phyloP scores from a whole-genome alignment of 768 basidiomycete species.

The Boletus patriciae region DNA sequence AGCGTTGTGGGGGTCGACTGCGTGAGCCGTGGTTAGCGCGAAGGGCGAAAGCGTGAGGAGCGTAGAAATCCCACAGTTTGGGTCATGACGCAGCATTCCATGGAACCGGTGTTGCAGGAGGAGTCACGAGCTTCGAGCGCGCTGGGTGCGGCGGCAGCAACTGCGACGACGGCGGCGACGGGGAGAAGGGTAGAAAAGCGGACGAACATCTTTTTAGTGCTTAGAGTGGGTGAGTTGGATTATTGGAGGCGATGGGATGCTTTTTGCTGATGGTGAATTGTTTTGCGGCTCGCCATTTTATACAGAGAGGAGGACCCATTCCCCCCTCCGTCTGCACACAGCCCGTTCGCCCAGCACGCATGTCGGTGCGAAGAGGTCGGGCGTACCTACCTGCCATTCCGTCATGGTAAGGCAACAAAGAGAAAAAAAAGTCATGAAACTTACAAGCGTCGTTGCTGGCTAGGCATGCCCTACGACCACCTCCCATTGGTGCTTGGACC shows the following conservation, averaged over 20 bases:
- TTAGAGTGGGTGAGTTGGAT: not conserved
- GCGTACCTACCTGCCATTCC: not conserved
- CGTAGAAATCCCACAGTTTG: not conserved
- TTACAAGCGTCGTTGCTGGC: not conserved
- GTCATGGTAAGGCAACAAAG: not conserved
- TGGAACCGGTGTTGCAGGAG: not conserved
- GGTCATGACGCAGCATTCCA: slow-evolving; percentile 9
- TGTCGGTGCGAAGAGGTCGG: not conserved
- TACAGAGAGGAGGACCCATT: not conserved
- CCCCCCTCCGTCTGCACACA: not conserved
- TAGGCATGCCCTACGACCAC: not conserved
- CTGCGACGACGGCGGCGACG: slow-evolving; percentile 8
- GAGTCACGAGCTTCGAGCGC: not conserved
- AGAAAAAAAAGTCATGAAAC: not conserved
- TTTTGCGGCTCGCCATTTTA: not conserved
- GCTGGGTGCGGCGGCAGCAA: slow-evolving; percentile 8
- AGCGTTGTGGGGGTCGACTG: not conserved
- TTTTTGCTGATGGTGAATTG: not conserved
- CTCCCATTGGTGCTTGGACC: too few species aligned
- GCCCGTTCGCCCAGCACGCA: not conserved
- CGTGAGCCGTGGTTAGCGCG: not conserved
- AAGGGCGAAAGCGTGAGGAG: too few species aligned
- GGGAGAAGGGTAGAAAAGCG: slow-evolving; percentile 9
- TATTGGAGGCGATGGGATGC: not conserved
- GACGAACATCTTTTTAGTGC: not conserved